Evolutionary conservation across 768 basidiomycete species (phyloP).

Genomic region (Mycena epipterygia): DNA sequence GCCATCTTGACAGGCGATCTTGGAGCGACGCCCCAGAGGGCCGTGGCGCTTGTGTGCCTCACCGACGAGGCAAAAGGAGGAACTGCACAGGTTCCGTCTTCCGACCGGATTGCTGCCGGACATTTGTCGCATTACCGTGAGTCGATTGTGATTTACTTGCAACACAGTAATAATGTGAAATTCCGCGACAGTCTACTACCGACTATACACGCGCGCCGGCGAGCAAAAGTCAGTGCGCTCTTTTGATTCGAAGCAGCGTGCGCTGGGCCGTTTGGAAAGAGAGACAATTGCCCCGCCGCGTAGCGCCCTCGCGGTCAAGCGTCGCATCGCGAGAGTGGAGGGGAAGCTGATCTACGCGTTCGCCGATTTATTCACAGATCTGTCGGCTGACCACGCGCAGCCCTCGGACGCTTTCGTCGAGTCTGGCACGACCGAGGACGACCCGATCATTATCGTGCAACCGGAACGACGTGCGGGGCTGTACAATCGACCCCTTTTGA

Average conservation of each 20-base stretch:
- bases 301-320: constrained; percentile 4
- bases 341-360: constrained; percentile 4
- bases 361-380: constrained; percentile 15
- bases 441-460: constrained; percentile 6
- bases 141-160: neutral
- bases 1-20: constrained; percentile 9
- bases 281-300: constrained; percentile 15
- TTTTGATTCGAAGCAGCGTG: neutral
- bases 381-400: neutral
- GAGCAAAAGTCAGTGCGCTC: neutral
- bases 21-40: constrained; percentile 14
- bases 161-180: neutral
- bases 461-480: no score
- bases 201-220: constrained; percentile 16
- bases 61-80: neutral
- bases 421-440: neutral
- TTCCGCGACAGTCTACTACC: constrained; percentile 16
- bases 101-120: neutral
- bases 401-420: neutral
- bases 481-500: constrained; percentile 1
- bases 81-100: neutral
- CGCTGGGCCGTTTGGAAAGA: neutral
- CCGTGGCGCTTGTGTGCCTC: constrained; percentile 18
- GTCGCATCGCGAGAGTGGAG: constrained; percentile 12
- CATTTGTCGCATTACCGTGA: neutral